Conservation (phyloP, 345 rosid species). For the Populus euphratica region DNA sequence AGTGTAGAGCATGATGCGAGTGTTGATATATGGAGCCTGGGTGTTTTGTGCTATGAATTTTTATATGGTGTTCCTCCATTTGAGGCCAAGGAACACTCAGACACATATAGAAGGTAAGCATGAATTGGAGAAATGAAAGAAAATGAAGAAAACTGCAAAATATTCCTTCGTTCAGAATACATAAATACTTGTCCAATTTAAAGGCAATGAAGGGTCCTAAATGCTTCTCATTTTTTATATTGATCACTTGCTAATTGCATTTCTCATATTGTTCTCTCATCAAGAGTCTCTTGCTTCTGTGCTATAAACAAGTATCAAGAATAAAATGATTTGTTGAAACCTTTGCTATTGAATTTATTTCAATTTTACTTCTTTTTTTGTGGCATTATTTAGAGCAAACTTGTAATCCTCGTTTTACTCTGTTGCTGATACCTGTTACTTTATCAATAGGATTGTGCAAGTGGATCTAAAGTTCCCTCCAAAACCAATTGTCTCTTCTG, state of each 20-base stretch:
- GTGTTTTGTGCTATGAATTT: conserved; percentile 88
- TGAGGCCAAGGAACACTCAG: conserved; percentile 91
- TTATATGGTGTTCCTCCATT: conserved; percentile 88
- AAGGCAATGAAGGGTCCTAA: background rate
- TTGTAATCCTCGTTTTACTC: background rate
- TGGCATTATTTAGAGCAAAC: too few species aligned
- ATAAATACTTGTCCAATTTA: background rate
- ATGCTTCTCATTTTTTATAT: background rate
- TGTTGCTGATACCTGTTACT: background rate
- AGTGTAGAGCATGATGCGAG: conserved; percentile 94
- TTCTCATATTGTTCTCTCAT: background rate
- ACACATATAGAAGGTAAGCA: conserved; percentile 77
- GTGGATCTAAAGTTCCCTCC: conserved; percentile 93
- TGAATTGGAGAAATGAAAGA: background rate
- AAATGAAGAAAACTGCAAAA: background rate
- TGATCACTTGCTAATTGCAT: background rate
- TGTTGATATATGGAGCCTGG: conserved; percentile 98
- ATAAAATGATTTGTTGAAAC: too few species aligned
- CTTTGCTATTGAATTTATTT: background rate
- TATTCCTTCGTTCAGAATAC: background rate
- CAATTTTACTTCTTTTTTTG: background rate
- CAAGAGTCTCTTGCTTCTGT: background rate
- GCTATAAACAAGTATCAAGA: too few species aligned
- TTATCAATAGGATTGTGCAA: conserved; percentile 71
- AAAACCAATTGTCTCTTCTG: conserved; percentile 77